phyloP scores from a whole-genome alignment of 1,284 basidiomycete species.

The Ceratobasidium sp. region DNA sequence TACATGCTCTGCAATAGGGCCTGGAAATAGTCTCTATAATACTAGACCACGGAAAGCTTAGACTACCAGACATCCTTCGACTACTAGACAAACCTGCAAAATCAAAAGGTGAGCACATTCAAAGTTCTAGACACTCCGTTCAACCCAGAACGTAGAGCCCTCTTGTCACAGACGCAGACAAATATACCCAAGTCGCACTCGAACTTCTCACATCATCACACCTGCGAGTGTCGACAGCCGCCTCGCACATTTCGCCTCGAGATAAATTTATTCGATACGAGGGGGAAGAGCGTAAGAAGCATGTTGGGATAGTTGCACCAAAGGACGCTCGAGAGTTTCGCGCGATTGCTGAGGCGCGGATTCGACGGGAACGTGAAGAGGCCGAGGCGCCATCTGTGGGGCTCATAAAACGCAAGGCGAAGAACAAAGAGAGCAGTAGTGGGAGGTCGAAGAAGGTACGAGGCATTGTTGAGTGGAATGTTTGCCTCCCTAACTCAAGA shows the following conservation, averaged over 20 bases:
- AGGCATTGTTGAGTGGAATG: not conserved
- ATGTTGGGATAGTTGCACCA: constrained; percentile 68
- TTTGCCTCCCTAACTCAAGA: not conserved
- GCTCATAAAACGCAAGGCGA: constrained; percentile 37
- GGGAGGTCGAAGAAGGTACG: constrained; percentile 40
- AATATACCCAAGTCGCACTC: constrained; percentile 68
- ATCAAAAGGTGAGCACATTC: constrained; percentile 62
- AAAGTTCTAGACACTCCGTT: not conserved
- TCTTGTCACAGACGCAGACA: constrained; percentile 58
- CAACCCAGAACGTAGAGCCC: constrained; percentile 20
- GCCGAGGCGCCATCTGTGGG: constrained; percentile 63
- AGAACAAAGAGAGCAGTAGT: constrained; percentile 33
- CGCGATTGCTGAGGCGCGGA: constrained; percentile 67
- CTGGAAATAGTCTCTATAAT: constrained; percentile 78
- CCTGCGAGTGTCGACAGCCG: constrained; percentile 74
- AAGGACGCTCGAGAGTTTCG: constrained; percentile 76
- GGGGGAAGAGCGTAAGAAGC: constrained; percentile 72
- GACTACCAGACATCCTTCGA: constrained; percentile 74
- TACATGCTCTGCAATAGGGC: constrained; percentile 60
- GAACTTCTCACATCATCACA: constrained; percentile 73
- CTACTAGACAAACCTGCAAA: constrained; percentile 63
- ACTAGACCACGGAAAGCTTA: constrained; percentile 87
- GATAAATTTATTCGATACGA: constrained; percentile 81
- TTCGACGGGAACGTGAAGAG: constrained; percentile 75
- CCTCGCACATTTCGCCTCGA: constrained; percentile 77